phyloP scores from a whole-genome alignment of 345 rosid species.

The Eucalyptus curtisii region DNA sequence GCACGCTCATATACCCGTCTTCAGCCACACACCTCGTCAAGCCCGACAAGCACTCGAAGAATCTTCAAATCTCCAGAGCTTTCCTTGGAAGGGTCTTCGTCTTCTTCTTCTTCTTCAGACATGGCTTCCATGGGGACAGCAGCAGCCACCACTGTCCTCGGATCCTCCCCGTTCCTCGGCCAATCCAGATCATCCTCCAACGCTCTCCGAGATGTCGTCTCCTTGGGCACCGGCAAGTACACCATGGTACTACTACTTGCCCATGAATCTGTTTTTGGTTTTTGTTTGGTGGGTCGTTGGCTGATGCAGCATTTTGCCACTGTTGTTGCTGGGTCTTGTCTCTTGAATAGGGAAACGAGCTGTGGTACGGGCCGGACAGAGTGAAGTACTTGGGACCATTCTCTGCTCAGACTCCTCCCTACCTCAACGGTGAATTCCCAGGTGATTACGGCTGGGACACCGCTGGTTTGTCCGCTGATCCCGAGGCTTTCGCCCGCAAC shows the following conservation, averaged over 20 bases:
- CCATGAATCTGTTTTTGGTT: background rate
- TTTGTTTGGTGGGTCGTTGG: background rate
- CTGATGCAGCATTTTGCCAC: background rate
- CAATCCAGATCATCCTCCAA: conserved; percentile 43
- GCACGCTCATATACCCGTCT: background rate
- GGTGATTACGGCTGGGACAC: conserved; percentile 99
- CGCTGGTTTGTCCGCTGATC: conserved; percentile 91
- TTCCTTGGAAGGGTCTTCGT: background rate
- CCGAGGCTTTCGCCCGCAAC: conserved; percentile 92
- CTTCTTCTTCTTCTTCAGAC: background rate
- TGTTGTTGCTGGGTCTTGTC: background rate
- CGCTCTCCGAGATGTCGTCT: conserved; percentile 59
- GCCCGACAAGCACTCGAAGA: background rate
- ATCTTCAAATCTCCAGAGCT: background rate
- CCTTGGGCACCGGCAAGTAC: conserved; percentile 55
- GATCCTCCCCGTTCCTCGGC: conserved; percentile 66
- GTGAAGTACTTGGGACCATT: conserved; percentile 96
- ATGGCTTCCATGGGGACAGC: conserved; percentile 19
- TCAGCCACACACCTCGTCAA: background rate
- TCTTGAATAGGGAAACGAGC: conserved; percentile 41
- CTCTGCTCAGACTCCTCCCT: conserved; percentile 90
- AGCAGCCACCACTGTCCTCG: conserved; percentile 56
- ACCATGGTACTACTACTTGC: conserved; percentile 34
- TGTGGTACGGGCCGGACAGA: conserved; percentile 98
- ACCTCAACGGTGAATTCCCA: conserved; percentile 87